Base-by-base conservation (phyloP, 1,139 yeast genomes). In the Suhomyces bolitotheri region DNA sequence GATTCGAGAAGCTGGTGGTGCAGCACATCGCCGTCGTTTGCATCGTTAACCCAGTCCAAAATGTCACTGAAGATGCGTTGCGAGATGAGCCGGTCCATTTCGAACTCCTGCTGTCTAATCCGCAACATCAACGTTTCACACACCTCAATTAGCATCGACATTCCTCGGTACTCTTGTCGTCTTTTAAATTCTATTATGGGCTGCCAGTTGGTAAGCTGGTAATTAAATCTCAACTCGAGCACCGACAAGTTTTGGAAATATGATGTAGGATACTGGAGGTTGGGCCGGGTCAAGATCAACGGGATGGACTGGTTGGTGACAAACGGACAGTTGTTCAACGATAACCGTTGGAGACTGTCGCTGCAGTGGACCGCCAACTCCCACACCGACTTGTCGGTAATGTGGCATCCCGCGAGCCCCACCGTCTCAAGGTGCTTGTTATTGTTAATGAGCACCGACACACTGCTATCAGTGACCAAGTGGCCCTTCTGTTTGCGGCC, bases 391-490 rank as follows among this genome's bases (percentile, higher is more conserved):
- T 78, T 71, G 61, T 90, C 96, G 13, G 85, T 77, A 17, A 90
- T 72, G 37, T 76, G 69, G 56, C 96, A 87, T 6, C 97, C 97
- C 0, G 97, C 96, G 11, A 88, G 62, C 0, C 97, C 97, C 31
- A 90, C 66, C 0, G 97, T 89, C 31, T 68, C 68, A 27, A 89
- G 62, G 10, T 66, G 56, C 3, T 78, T 71, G 45, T 71, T 68
- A 48, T 76, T 76, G 27, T 68, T 66, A 5, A 81, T 76, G 21
- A 90, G 62, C 15, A 73, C 71, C 12, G 76, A 64, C 25, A 89
- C 60, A 10, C 94, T 77, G 27, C 73, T 65, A 63, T 88, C 94
- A 3, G 96, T 83, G 29, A 90, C 77, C 25, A 75, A 59, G 31
- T 77, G 74, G 11, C 94, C 88, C 39, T 74, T 73, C 22, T 73